Percentiles rank a stretch among this genome's conserved stretches.
These are phyloP conservation scores for Cercospora beticola DNA, from an alignment of 2,329 filamentous ascomycete genomes.

Conservation along the genomic window DNA sequence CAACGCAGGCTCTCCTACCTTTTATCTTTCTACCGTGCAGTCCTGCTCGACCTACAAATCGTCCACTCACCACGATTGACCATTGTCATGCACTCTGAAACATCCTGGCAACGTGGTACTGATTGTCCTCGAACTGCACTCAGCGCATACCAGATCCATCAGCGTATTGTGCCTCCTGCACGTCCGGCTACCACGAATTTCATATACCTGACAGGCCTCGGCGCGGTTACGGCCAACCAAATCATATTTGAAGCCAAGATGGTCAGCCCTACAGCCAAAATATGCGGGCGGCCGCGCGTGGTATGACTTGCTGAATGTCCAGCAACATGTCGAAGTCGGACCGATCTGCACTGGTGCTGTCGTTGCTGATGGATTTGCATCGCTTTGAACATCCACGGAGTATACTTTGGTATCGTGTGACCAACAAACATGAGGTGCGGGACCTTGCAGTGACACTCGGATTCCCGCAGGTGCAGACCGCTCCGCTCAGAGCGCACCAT, in stretches of 20 bases:
- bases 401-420: not conserved
- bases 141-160: constrained; percentile 15
- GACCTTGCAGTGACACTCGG: constrained; percentile 5
- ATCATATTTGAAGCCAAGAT: not conserved
- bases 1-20: not conserved
- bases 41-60: not conserved
- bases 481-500: not conserved
- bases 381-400: not conserved
- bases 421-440: constrained; percentile 11
- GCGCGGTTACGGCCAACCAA: not conserved
- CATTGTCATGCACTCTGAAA: constrained; percentile 21
- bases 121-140: constrained; percentile 17
- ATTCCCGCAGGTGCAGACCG: not conserved
- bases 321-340: constrained; percentile 1
- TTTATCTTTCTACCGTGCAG: not conserved
- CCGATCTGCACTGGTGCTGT: not conserved
- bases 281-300: not conserved
- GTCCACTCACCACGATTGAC: not conserved
- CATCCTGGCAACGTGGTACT: constrained; percentile 21
- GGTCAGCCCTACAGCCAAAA: constrained; percentile 7
- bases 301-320: not conserved
- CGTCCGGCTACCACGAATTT: not conserved
- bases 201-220: not conserved
- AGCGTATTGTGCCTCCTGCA: not conserved
- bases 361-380: not conserved